Evolutionary conservation across 805 yeast genomes (phyloP).

Genomic region (Wickerhamiella spandovensis): DNA sequence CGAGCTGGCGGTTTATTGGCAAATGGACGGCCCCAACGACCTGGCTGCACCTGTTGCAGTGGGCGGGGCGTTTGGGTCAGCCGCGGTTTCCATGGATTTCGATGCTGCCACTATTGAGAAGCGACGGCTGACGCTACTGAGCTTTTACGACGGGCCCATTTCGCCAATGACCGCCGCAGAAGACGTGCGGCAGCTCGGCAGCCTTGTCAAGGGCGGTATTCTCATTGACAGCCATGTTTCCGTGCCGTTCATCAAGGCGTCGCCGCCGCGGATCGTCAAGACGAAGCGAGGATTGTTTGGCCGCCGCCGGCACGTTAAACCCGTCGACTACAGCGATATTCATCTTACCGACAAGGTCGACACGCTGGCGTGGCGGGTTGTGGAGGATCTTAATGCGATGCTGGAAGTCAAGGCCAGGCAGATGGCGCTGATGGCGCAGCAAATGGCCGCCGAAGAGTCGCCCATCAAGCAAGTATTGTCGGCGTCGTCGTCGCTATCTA

Average conservation of each 20-base stretch:
- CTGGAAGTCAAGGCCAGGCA: not conserved
- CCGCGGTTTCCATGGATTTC: not conserved
- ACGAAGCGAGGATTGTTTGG: not conserved
- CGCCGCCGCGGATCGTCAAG: conserved; percentile 10
- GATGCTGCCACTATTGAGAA: not conserved
- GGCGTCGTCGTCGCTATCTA: not conserved
- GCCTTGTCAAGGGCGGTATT: conserved; percentile 20
- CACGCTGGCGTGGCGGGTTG: conserved; percentile 21
- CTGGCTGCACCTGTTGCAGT: conserved; percentile 16
- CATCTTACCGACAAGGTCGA: conserved; percentile 19
- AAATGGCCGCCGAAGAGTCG: not conserved
- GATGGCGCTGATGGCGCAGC: not conserved
- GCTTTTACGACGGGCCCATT: conserved; percentile 10
- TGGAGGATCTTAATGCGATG: conserved; percentile 20
- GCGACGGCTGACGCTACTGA: conserved; percentile 14
- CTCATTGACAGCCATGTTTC: conserved; percentile 15
- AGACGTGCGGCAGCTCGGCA: conserved; percentile 9
- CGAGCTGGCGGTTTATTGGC: conserved; percentile 26
- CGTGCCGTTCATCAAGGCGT: conserved; percentile 13
- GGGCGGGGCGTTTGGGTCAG: conserved; percentile 24
- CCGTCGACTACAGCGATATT: conserved; percentile 5
- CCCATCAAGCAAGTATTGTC: not conserved
- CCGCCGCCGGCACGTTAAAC: not conserved
- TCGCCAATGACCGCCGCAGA: conserved; percentile 4
- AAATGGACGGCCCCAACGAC: conserved; percentile 12